phyloP scores from a whole-genome alignment of 2,329 filamentous ascomycete species.

The Aspergillus uvarum region DNA sequence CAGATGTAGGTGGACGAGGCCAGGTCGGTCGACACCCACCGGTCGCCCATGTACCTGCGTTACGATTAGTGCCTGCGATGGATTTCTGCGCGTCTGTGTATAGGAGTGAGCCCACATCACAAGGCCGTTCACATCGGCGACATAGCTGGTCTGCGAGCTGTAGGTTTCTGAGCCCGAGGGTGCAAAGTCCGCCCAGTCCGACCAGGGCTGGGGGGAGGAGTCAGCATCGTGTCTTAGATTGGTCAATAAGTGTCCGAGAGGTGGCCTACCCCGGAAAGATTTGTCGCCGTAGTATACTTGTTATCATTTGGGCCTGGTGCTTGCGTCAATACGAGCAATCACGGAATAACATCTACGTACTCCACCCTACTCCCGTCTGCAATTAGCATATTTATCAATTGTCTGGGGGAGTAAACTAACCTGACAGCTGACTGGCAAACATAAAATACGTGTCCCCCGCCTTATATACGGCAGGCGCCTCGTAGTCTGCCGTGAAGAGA shows the following conservation, averaged over 20 bases:
- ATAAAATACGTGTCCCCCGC: constrained; percentile 62
- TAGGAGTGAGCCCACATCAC: constrained; percentile 42
- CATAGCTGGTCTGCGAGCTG: constrained; percentile 60
- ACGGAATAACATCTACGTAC: constrained; percentile 5
- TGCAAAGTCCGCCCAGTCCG: constrained; percentile 57
- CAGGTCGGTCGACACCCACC: constrained; percentile 63
- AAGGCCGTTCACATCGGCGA: constrained; percentile 46
- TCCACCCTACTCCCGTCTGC: constrained; percentile 6
- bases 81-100: not conserved
- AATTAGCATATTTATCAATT: not conserved
- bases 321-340: not conserved
- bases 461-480: constrained; percentile 65
- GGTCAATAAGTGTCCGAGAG: too few relatives aligned
- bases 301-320: constrained; percentile 50
- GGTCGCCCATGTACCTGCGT: constrained; percentile 61
- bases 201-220: constrained; percentile 50
- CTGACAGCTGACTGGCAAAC: constrained; percentile 59
- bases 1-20: constrained; percentile 63
- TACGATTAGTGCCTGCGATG: not conserved
- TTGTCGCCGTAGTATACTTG: constrained; percentile 59
- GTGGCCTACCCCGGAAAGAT: constrained; percentile 48
- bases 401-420: not conserved
- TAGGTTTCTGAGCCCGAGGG: constrained; percentile 60
- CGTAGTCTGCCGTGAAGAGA: constrained; percentile 54
- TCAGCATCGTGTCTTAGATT: not conserved